Base-by-base conservation (phyloP, 2,329 filamentous ascomycete species). In the Claviceps monticola region DNA sequence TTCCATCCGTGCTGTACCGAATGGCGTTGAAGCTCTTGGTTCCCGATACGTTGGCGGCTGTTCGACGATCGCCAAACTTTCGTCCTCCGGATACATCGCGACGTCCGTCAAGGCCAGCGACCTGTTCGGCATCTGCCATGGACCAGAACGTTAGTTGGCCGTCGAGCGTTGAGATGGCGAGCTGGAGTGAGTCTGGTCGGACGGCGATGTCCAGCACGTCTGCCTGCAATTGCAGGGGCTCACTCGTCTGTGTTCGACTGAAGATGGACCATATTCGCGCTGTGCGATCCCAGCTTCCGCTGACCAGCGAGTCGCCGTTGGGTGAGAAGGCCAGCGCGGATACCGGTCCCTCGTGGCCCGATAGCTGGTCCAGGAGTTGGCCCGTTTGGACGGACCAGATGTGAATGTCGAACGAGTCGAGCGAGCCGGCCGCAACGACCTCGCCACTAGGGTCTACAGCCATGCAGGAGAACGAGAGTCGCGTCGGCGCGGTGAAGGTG, bases 321-420 rank as follows among this genome's bases (percentile, higher is more conserved):
- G 90, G 87, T 1, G 91, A 83, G 63, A 98, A 98, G 2, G 88
- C 82, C 26, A 98, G 72, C 2, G 87, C 83, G 5, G 89, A 93
- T 1, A 98, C 85, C 0, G 93, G 93, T 0, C 91, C 93, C 69
- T 98, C 91, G 59, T 98, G 93, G 1, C 93, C 94, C 6, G 90
- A 79, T 23, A 98, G 74, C 58, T 85, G 85, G 64, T 98, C 93
- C 5, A 98, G 80, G 17, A 98, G 74, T 66, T 98, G 93, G 2
- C 93, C 93, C 0, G 91, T 98, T 64, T 98, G 93, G 4, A 98
- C 94, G 5, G 88, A 96, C 93, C 93, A 98, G 56, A 98, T 86
- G 68, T 98, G 90, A 49, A 98, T 88, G 62, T 97, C 91, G 58
- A 96, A 97, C 4, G 90, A 95, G 66, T 98, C 93, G 16, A 95